Conservation (phyloP, 148 eudicot species). For the Arctostaphylos glauca region DNA sequence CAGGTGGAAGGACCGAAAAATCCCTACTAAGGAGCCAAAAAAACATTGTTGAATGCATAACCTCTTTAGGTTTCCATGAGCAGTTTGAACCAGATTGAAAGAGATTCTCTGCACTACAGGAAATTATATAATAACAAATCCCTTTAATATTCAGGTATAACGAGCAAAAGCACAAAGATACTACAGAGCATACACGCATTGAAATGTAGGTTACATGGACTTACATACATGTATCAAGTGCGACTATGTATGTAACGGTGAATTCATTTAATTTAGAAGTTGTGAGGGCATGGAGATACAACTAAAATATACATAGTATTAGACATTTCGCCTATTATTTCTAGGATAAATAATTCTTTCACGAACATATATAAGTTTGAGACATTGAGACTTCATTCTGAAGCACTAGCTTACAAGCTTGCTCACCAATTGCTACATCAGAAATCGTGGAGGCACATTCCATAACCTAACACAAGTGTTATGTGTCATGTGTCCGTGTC, state of each 20-base stretch:
- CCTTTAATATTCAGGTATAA: not conserved
- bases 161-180: not conserved
- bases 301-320: not conserved
- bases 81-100: not conserved
- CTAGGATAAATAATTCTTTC: not conserved
- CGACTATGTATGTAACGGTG: not conserved
- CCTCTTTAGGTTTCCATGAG: not conserved
- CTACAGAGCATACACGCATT: too few relatives aligned
- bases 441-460: not conserved
- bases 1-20: not conserved
- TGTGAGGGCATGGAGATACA: not conserved
- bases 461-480: not conserved
- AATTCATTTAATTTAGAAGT: not conserved
- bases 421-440: not conserved
- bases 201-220: too few relatives aligned
- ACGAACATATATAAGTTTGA: not conserved
- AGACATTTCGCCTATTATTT: not conserved
- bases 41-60: not conserved
- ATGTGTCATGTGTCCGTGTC: not conserved
- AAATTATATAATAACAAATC: not conserved
- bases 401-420: not conserved
- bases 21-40: not conserved
- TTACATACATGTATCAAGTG: not conserved
- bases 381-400: not conserved
- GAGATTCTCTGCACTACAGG: not conserved